Conservation (phyloP, 306 rosid genomes). For the Lagenaria siceraria region DNA sequence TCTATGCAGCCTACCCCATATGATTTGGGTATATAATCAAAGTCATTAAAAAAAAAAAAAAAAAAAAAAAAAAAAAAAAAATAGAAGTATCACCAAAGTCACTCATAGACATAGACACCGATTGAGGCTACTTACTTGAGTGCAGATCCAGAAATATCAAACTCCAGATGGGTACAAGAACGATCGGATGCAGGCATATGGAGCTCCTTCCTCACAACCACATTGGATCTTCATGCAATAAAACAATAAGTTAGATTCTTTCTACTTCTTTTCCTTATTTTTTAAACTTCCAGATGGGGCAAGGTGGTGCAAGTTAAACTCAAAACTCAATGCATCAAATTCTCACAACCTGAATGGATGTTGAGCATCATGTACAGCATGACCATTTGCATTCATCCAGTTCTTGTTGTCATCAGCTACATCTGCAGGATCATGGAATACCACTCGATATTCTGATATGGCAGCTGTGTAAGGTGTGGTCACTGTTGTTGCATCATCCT, state of each 20-base stretch:
- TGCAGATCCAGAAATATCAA: slow-evolving; percentile 71
- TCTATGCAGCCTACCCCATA: not conserved
- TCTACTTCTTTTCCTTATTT: not conserved
- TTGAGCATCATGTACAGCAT: slow-evolving; percentile 73
- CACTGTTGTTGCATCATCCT: slow-evolving; percentile 51
- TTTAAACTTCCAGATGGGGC: not conserved
- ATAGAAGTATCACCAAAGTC: not conserved
- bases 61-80: not conserved
- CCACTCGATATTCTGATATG: slow-evolving; percentile 67
- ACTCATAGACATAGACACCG: not conserved
- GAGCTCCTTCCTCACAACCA: slow-evolving; percentile 88
- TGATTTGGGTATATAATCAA: not conserved
- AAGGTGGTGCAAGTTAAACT: not conserved
- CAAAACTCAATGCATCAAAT: not conserved
- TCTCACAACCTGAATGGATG: slow-evolving; percentile 77
- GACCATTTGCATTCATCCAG: slow-evolving; percentile 71
- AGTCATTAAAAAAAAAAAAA: too few species aligned
- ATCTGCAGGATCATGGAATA: slow-evolving; percentile 40
- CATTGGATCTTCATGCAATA: slow-evolving; percentile 63
- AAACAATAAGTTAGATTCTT: slow-evolving; percentile 19
- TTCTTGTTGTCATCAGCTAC: slow-evolving; percentile 37
- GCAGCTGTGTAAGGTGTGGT: slow-evolving; percentile 93
- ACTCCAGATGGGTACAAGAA: slow-evolving; percentile 90
- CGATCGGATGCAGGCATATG: slow-evolving; percentile 81
- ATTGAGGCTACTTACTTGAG: slow-evolving; percentile 44